These are phyloP conservation scores for Mycena filopes DNA, from an alignment of 768 basidiomycete genomes.

Conservation along the genomic window DNA sequence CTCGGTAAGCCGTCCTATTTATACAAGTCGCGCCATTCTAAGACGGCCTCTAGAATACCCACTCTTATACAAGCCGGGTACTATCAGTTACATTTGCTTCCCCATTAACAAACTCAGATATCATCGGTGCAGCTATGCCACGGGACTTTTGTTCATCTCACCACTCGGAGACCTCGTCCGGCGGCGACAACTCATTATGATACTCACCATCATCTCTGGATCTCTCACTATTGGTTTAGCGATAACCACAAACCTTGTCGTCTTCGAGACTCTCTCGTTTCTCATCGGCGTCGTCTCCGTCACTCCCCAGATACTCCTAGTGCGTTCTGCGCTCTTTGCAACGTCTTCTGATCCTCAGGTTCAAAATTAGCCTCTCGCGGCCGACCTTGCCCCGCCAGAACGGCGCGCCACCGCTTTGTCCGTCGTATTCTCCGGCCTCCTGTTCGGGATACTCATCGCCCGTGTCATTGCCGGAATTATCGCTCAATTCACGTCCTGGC, in stretches of 20 bases:
- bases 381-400: slow-evolving; percentile 82
- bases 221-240: slow-evolving; percentile 78
- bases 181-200: slow-evolving; percentile 74
- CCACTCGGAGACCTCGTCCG: slow-evolving; percentile 88
- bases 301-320: slow-evolving; percentile 80
- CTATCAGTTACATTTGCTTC: slow-evolving; percentile 13
- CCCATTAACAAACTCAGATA: neutral
- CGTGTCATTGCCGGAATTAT: slow-evolving; percentile 82
- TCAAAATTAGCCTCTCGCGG: slow-evolving; percentile 61
- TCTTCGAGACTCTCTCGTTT: slow-evolving; percentile 76
- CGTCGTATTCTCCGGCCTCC: slow-evolving; percentile 73
- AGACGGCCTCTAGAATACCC: slow-evolving; percentile 32
- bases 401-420: slow-evolving; percentile 80
- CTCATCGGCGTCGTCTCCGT: slow-evolving; percentile 79
- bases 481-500: slow-evolving; percentile 76
- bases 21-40: neutral
- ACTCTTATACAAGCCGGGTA: slow-evolving; percentile 78
- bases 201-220: slow-evolving; percentile 62
- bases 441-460: slow-evolving; percentile 79
- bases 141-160: slow-evolving; percentile 77
- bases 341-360: neutral
- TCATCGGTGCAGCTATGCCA: slow-evolving; percentile 69
- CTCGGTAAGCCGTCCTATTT: slow-evolving; percentile 27
- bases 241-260: slow-evolving; percentile 64
- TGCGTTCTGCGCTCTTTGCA: neutral